Conservation (phyloP, 1,284 basidiomycete genomes). For the Prillingera fragicola region DNA sequence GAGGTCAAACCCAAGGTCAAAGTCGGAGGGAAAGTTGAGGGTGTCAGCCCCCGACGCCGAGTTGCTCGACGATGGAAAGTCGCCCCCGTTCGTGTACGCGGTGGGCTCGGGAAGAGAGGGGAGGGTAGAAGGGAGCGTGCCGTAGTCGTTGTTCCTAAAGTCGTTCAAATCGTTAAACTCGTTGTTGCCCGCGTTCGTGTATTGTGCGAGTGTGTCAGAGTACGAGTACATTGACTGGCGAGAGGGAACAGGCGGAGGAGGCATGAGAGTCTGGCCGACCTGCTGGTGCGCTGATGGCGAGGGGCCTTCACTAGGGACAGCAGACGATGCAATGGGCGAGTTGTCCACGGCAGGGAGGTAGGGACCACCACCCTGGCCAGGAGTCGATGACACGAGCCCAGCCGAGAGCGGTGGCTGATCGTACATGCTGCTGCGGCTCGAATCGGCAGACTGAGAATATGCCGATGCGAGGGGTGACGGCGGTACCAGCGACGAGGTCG, state of each 20-base stretch:
- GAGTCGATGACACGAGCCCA: conserved; percentile 1
- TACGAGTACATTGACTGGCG: background rate
- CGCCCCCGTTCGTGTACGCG: conserved; percentile 1
- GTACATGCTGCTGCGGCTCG: background rate
- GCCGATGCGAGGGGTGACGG: conserved; percentile 11
- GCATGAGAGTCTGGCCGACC: conserved; percentile 8
- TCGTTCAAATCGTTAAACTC: no score
- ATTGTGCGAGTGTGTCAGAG: no score
- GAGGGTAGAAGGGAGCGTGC: conserved; percentile 2
- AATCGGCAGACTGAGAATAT: background rate
- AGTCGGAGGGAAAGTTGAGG: background rate
- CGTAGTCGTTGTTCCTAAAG: no score
- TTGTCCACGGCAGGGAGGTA: conserved; percentile 10
- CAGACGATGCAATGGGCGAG: conserved; percentile 7
- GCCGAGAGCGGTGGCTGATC: background rate
- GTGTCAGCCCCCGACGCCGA: no score
- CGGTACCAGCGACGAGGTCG: background rate
- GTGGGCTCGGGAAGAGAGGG: conserved; percentile 14
- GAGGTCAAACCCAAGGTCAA: conserved; percentile 15
- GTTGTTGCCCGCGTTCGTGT: no score
- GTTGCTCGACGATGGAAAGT: conserved; percentile 1
- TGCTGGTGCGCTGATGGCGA: conserved; percentile 10
- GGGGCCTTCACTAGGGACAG: conserved; percentile 8
- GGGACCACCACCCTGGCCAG: conserved; percentile 10
- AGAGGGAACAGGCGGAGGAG: conserved; percentile 10